Percentiles rank a stretch among this genome's conserved stretches.
These are phyloP conservation scores for Xerocomellus amylosporus DNA, from an alignment of 768 basidiomycete species.

Conservation along the genomic window DNA sequence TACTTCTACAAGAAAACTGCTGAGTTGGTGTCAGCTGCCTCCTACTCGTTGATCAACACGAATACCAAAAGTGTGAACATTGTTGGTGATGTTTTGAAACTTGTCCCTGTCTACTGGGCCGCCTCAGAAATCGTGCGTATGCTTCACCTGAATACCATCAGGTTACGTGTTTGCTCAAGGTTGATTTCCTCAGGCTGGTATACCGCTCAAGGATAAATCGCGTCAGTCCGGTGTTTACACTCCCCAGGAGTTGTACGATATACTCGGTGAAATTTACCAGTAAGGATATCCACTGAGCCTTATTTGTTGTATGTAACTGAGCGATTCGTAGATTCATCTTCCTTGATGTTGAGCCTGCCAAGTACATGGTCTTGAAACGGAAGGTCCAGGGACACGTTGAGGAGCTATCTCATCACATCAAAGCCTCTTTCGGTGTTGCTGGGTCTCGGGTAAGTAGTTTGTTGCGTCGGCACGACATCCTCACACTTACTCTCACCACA, in stretches of 20 bases:
- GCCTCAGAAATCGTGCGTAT: slow-evolving; percentile 62
- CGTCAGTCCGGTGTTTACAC: slow-evolving; percentile 59
- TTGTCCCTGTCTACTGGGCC: slow-evolving; percentile 67
- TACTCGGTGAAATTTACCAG: slow-evolving; percentile 71
- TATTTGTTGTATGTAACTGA: not conserved
- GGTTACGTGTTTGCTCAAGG: not conserved
- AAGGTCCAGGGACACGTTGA: slow-evolving; percentile 53
- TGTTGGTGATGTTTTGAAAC: slow-evolving; percentile 63
- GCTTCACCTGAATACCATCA: not conserved
- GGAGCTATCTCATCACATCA: slow-evolving; percentile 57
- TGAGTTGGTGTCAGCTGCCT: slow-evolving; percentile 51
- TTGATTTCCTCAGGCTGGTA: slow-evolving; percentile 53
- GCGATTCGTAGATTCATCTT: slow-evolving; percentile 59
- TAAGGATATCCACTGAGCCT: slow-evolving; percentile 24
- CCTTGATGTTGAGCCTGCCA: slow-evolving; percentile 62
- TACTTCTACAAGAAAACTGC: slow-evolving; percentile 68
- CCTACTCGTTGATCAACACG: slow-evolving; percentile 57
- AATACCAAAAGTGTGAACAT: slow-evolving; percentile 58
- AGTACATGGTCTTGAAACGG: slow-evolving; percentile 52
- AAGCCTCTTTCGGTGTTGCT: slow-evolving; percentile 41
- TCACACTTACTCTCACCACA: slow-evolving; percentile 6
- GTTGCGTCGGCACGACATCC: not conserved
- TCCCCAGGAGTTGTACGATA: slow-evolving; percentile 56
- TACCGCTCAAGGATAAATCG: slow-evolving; percentile 59
- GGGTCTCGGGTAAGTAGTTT: slow-evolving; percentile 41